These are phyloP conservation scores for Solanum stenotomum DNA, from an alignment of 257 asterid species.

Conservation along the genomic window DNA sequence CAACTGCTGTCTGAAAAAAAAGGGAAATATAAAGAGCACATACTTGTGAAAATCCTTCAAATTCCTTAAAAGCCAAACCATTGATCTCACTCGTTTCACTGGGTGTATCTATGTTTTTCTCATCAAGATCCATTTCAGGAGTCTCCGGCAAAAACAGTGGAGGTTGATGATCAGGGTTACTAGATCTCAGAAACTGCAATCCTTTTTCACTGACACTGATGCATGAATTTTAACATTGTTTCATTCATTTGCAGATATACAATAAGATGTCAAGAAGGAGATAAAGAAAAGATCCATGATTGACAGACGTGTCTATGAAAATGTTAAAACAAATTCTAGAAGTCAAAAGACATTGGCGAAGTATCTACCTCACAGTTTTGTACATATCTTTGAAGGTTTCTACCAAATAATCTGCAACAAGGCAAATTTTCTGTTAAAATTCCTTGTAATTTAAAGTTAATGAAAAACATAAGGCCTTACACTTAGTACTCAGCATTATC, in stretches of 20 bases:
- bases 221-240: slow-evolving; percentile 12
- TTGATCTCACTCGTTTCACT: slow-evolving; percentile 19
- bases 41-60: slow-evolving; percentile 56
- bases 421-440: background rate
- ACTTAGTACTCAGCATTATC: background rate
- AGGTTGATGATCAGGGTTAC: slow-evolving; percentile 90
- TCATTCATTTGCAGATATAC: slow-evolving; percentile 9
- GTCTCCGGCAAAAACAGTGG: slow-evolving; percentile 56
- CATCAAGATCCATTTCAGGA: slow-evolving; percentile 49
- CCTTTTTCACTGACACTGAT: slow-evolving; percentile 81
- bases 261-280: background rate
- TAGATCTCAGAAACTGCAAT: slow-evolving; percentile 57
- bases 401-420: slow-evolving; percentile 59
- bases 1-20: background rate
- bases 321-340: background rate
- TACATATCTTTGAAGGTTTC: slow-evolving; percentile 61
- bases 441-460: background rate
- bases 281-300: background rate
- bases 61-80: slow-evolving; percentile 29
- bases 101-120: slow-evolving; percentile 27
- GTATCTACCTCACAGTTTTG: slow-evolving; percentile 61
- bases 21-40: background rate
- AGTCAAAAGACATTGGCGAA: background rate
- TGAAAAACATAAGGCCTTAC: background rate
- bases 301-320: background rate